Evolutionary conservation across 2,329 filamentous ascomycete species (phyloP).

Genomic region (Pseudovirgaria hyperparasitica): DNA sequence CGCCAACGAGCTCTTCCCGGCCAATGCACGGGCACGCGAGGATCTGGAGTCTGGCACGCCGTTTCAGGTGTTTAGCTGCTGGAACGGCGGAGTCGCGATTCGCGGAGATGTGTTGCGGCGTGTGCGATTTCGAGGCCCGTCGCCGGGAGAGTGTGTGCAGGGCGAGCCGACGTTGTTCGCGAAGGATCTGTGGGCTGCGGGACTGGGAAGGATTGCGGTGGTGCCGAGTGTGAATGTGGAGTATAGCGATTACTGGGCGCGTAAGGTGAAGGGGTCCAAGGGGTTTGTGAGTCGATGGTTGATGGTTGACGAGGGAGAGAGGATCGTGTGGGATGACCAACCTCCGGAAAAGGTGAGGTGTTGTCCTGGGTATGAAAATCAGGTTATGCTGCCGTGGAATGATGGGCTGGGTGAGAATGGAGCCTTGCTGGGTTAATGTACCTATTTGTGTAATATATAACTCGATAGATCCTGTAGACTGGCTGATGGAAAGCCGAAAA

Average conservation of each 20-base stretch:
- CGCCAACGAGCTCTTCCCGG: constrained; percentile 33
- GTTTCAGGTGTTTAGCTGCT: constrained; percentile 49
- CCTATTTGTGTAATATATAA: too few relatives aligned
- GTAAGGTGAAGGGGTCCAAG: constrained; percentile 36
- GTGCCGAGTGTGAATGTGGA: constrained; percentile 44
- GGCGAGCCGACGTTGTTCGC: constrained; percentile 45
- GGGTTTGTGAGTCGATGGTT: constrained; percentile 34
- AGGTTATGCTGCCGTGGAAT: constrained; percentile 33
- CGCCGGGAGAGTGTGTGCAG: constrained; percentile 35
- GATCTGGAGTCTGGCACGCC: constrained; percentile 29
- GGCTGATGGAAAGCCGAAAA: too few relatives aligned
- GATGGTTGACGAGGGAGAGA: constrained; percentile 15
- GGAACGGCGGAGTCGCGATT: constrained; percentile 44
- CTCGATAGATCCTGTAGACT: too few relatives aligned
- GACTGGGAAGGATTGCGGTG: constrained; percentile 39
- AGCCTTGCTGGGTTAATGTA: too few relatives aligned
- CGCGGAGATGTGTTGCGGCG: constrained; percentile 33
- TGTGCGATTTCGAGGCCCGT: constrained; percentile 32
- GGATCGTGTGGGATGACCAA: constrained; percentile 30
- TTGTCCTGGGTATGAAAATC: constrained; percentile 30
- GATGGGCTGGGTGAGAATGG: too few relatives aligned
- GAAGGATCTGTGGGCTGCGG: constrained; percentile 38
- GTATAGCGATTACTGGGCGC: constrained; percentile 36
- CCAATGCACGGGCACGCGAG: constrained; percentile 24
- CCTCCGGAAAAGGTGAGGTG: constrained; percentile 38